Base-by-base conservation (phyloP, 306 rosid species). In the Senna siamea region DNA sequence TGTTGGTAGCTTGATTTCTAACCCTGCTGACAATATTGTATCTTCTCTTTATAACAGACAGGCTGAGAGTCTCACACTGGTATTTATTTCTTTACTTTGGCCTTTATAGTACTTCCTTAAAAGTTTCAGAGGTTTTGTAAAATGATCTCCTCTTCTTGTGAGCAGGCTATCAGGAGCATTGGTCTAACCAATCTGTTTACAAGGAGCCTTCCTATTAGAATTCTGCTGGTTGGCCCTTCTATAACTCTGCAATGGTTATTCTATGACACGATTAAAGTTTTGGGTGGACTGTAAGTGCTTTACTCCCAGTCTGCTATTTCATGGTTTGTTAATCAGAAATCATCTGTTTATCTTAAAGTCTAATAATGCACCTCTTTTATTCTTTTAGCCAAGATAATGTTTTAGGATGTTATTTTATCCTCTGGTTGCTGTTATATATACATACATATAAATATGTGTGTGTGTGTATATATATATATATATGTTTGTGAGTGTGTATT, bases 231-330 rank as follows among this genome's bases (percentile, higher is more conserved):
- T 55, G 98, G 98, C 54, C 97, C 97, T 61, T 84, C 84, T 58
- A 83, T 93, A 74, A 91, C 98, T 23, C 51, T 89, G 88, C 97
- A 93, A 65, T 93, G 98, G 98, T 91, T 93, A 76, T 89, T 91
- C 82, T 93, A 93, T 66, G 98, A 93, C 89, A 87, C 90, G 76
- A 88, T 91, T 76, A 91, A 93, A 85, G 72, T 91, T 47, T 74
- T 91, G 54, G 85, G 87, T 40, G 98, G 98, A 81, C 15, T 93
- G 98, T 93, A 88, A 89, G 98, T 87, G 34, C 78, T 35, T 74
- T 50, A 41, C 78, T 58, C 77, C 72, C 65, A 22, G 41, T 0
- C 50, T 65, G 13, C 55, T 66, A 58, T 76, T 72, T 52, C 47
- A 13, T 59, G 35, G 20, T 64, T 41, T 73, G 7, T 44, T 38